Conservation (phyloP, 441 rosid genomes). For the Populus hybrid region DNA sequence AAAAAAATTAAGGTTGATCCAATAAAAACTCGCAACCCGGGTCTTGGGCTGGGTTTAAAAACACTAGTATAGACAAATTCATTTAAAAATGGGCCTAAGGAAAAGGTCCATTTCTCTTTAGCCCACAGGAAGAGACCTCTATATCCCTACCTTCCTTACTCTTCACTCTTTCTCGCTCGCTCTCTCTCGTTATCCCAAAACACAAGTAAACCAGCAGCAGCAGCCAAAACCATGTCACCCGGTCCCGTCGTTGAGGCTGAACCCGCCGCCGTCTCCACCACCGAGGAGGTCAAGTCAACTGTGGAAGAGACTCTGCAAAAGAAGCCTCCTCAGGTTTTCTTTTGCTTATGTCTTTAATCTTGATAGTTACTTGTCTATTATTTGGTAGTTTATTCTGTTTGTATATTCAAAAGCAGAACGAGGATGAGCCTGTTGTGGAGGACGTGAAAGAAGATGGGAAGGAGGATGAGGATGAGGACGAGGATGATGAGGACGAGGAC, state of each 20-base stretch:
- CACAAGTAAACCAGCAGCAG: not conserved
- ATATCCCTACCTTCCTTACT: not conserved
- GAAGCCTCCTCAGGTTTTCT: constrained; percentile 34
- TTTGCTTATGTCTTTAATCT: not conserved
- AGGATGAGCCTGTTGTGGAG: constrained; percentile 52
- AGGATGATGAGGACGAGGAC: constrained; percentile 44
- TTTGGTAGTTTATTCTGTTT: not conserved
- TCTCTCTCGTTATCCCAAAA: constrained; percentile 2
- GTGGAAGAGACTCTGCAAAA: constrained; percentile 30
- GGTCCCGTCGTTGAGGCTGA: constrained; percentile 41
- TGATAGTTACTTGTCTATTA: not conserved
- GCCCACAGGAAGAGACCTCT: not conserved
- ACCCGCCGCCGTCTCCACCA: constrained; percentile 21
- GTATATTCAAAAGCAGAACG: constrained; percentile 13
- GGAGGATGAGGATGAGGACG: constrained; percentile 47
- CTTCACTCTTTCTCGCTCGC: too few species aligned
- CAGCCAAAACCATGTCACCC: constrained; percentile 34
- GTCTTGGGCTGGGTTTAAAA: too few species aligned
- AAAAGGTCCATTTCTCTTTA: not conserved
- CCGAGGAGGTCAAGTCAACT: constrained; percentile 24
- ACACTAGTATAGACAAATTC: not conserved
- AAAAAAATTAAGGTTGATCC: too few species aligned
- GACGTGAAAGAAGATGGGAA: constrained; percentile 63
- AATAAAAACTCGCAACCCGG: rapidly evolving
- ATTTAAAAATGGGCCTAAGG: not conserved